Percentiles rank a stretch among this genome's conserved stretches.
Evolutionary conservation across 208 protist genomes (phyloP).

Genomic region (Acanthamoeba castellanii): DNA sequence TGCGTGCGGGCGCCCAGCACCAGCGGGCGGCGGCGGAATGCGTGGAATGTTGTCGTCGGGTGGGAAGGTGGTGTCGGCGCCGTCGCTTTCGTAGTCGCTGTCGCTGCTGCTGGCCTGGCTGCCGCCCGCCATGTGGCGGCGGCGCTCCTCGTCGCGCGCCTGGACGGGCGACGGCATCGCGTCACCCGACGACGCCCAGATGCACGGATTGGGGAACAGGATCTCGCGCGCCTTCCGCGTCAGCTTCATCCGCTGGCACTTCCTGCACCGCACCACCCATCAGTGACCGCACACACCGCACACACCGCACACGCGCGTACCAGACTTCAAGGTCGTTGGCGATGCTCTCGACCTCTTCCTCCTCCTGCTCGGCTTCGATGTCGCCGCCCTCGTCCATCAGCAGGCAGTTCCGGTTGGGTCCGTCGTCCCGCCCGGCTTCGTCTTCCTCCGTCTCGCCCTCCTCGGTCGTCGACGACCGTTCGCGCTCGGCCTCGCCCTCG

Average conservation of each 20-base stretch:
- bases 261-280: neutral
- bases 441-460: constrained; percentile 46
- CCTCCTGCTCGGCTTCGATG: constrained; percentile 54
- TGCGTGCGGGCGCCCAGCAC: neutral
- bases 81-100: neutral
- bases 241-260: constrained; percentile 58
- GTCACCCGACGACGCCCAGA: constrained; percentile 39
- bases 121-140: constrained; percentile 23
- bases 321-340: constrained; percentile 62
- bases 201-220: constrained; percentile 43
- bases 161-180: constrained; percentile 9
- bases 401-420: neutral
- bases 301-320: neutral
- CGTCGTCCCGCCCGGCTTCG: neutral
- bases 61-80: neutral
- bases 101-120: neutral
- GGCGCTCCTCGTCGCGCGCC: constrained; percentile 33
- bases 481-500: neutral
- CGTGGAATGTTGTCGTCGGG: neutral
- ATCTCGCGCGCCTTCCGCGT: constrained; percentile 23
- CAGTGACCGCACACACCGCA: neutral
- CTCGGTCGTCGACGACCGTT: neutral
- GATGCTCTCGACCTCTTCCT: constrained; percentile 57
- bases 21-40: neutral
- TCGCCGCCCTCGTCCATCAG: constrained; percentile 58